Evolutionary conservation across 345 rosid species (phyloP).

Genomic region (Gossypium turneri): DNA sequence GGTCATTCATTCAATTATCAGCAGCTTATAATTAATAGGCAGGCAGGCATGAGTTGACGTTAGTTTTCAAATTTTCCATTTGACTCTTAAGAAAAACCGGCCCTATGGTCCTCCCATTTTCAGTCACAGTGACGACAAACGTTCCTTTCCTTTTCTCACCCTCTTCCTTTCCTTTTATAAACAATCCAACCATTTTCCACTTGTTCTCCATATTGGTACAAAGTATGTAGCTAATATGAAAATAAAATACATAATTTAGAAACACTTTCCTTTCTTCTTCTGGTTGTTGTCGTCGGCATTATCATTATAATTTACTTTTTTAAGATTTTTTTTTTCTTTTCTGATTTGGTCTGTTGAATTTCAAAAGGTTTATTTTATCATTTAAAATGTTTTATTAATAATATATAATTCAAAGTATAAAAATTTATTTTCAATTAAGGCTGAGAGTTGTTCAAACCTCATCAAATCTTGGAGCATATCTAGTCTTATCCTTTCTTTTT

Average conservation of each 20-base stretch:
- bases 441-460: not conserved
- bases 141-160: not conserved
- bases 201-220: not conserved
- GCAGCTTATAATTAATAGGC: not conserved
- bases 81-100: not conserved
- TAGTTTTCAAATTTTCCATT: not conserved
- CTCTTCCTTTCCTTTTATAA: not conserved
- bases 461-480: not conserved
- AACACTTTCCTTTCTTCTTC: not conserved
- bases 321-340: no score
- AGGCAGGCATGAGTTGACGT: not conserved
- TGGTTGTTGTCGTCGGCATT: not conserved
- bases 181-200: not conserved
- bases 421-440: not conserved
- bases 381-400: no score
- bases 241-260: not conserved
- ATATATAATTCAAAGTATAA: no score
- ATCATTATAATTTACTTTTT: not conserved
- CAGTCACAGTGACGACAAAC: constrained; percentile 4
- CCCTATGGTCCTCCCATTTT: not conserved
- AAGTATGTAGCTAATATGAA: not conserved
- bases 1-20: not conserved
- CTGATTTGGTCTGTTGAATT: not conserved
- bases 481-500: no score
- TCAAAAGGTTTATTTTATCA: not conserved